A percentile compares a stretch with the other conserved stretches of the same genome.
Conservation (phyloP, 148 eudicot genomes). For the Hydrangea macrophylla region DNA sequence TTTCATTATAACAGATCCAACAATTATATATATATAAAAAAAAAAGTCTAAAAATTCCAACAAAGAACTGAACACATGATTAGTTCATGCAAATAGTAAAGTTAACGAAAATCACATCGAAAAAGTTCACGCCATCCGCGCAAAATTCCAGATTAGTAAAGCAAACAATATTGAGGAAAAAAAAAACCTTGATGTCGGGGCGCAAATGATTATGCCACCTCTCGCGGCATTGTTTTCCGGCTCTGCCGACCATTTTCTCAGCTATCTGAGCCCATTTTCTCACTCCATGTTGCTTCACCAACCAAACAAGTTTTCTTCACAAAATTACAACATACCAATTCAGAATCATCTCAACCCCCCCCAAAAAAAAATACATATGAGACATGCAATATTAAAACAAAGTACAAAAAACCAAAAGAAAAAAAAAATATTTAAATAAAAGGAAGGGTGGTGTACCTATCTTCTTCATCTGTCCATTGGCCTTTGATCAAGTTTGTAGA, state of each 20-base stretch:
- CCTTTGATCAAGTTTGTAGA: conserved; percentile 46
- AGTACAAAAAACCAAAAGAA: background rate
- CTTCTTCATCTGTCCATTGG: conserved; percentile 78
- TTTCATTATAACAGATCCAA: background rate
- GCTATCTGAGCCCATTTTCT: conserved; percentile 65
- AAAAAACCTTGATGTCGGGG: conserved; percentile 61
- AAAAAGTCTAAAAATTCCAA: background rate
- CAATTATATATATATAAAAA: background rate
- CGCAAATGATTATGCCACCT: conserved; percentile 84
- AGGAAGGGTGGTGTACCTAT: too few species aligned
- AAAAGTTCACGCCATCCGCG: background rate
- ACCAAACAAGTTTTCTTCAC: conserved; percentile 40
- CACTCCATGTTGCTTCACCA: conserved; percentile 49
- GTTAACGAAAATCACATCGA: background rate
- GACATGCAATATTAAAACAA: background rate
- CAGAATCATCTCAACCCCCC: too few species aligned
- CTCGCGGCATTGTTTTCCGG: conserved; percentile 87
- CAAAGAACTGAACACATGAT: background rate
- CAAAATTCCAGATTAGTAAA: background rate
- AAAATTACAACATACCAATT: too few species aligned
- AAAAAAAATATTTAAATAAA: background rate
- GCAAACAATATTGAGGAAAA: background rate
- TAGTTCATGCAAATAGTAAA: background rate
- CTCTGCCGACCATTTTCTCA: conserved; percentile 43
- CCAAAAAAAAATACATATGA: background rate